Base-by-base conservation (phyloP, 768 basidiomycete genomes). In the Dacryopinax primogenitus region DNA sequence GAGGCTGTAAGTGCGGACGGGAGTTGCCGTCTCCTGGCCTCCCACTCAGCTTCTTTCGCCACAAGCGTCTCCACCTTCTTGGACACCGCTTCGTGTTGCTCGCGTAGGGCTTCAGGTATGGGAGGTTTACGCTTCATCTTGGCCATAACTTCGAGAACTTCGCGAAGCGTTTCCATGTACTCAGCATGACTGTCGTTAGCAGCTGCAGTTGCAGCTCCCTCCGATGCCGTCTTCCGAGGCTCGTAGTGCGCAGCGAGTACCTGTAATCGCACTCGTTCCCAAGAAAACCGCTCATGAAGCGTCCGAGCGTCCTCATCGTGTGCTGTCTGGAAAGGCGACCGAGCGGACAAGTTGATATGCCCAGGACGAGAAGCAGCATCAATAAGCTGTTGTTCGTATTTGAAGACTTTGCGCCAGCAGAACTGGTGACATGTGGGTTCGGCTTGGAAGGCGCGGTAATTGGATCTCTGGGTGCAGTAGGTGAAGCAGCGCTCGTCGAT, bases 401-500 rank as follows among this genome's bases (percentile, higher is more conserved):
- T 7, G 9, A 7, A 47, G 13, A 47, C 45, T 23, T 47, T 47
- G 45, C 45, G 45, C 45, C 45, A 47, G 23, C 45, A 47, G 45
- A 47, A 21, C 45, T 12, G 13, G 45, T 47, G 45, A 26, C 45
- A 47, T 9, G 9, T 21, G 13, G 45, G 45, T 26, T 47, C 45
- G 13, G 7, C 23, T 23, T 26, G 13, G 45, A 47, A 13, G 13
- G 45, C n/a, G 45, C 45, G 45, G 7, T 7, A 9, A 26, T 47
- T 47, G 45, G 45, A 47, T 47, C 45, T 12, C 23, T 47, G 45
- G 7, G 45, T 47, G 45, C 45, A 47, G 45, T 15, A 47, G 7
- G 45, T 47, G 23, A 47, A 47, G 23, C 45, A 47, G 12, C 45
- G 45, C 45, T 47, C 45, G 45, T 47, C 45, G n/a, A 47, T n/a